Conservation (phyloP, 176 grass and related monocot species). For the maize (Zea mays) region DNA sequence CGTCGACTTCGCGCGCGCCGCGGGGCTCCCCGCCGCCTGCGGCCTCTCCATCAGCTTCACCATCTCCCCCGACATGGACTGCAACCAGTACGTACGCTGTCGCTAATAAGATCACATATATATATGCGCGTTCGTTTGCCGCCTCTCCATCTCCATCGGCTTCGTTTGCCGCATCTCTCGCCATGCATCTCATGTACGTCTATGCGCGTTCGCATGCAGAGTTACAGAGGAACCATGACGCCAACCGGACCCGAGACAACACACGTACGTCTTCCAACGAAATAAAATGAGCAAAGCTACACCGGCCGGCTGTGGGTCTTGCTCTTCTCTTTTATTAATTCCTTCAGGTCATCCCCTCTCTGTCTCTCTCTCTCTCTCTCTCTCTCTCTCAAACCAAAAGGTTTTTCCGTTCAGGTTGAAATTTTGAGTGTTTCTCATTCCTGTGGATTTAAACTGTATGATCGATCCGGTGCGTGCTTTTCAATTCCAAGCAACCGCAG, state of each 20-base stretch:
- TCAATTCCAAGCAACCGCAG: background rate
- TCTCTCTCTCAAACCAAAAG: background rate
- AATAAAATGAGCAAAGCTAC: background rate
- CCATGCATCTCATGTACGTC: background rate
- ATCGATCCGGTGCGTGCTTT: background rate
- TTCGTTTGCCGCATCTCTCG: background rate
- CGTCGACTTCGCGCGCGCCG: slow-evolving; percentile 40
- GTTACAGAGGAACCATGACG: slow-evolving; percentile 43
- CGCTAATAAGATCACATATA: no score
- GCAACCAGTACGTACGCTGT: slow-evolving; percentile 42
- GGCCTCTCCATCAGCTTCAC: slow-evolving; percentile 47
- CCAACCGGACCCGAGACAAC: background rate
- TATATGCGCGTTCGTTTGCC: no score
- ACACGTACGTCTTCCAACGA: background rate
- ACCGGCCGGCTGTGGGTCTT: background rate
- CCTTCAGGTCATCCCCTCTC: background rate
- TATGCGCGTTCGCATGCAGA: slow-evolving; percentile 6
- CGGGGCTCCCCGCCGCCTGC: slow-evolving; percentile 32
- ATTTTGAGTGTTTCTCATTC: background rate
- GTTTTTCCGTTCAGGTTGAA: background rate
- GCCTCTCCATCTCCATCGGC: background rate
- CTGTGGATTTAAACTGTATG: background rate
- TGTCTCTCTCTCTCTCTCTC: no score
- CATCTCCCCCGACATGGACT: slow-evolving; percentile 55
- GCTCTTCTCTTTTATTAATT: background rate